Evolutionary conservation across 2,329 filamentous ascomycete genomes (phyloP), one percentile per base, ranked within the genome.

Genomic region (Parascedosporium putredinis): DNA sequence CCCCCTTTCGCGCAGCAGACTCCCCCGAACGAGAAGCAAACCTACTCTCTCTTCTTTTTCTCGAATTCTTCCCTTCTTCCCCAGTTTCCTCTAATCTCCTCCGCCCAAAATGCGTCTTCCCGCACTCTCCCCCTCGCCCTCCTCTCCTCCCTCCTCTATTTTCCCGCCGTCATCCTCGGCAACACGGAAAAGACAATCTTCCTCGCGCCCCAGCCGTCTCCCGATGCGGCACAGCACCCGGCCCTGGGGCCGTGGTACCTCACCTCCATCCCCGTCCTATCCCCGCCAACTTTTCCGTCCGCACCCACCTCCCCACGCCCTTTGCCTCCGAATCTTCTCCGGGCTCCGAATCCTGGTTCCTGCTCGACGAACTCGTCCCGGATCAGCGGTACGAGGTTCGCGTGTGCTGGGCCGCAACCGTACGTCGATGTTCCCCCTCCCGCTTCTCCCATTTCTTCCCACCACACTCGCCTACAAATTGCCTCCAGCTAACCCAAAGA

Each of bases 111-210:
- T 43, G 25, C n/a, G 27, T 23, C 20, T 22, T 4, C 23, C 5
- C 47, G 18, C 34, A 20, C 20, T 9, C 24, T 27, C 20, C 24
- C n/a, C 25, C 9, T 43, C 12, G 10, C 33, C 16, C 47, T 51
- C 16, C 45, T 57, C 4, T 36, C 52, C 10, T 10, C 57, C n/a
- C 31, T 62, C 33, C n/a, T 57, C 42, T 27, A 50, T 10, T 27
- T 50, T 10, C 20, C 54, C 36, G 14, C 55, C 16, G 12, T 54
- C 10, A 57, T 50, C 29, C 29, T 55, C 20, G 88, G 85, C 63
- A 97, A 98, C 64, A 84, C 86, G 50, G 93, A 97, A 64, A 98
- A 98, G 68, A 74, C 79, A 57, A 88, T 97, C 60, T 97, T 98
- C 69, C 71, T 84, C 31, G 88, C 79, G 20, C 89, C 90, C 9